phyloP scores from a whole-genome alignment of 345 rosid genomes.

The Brassica carinata region DNA sequence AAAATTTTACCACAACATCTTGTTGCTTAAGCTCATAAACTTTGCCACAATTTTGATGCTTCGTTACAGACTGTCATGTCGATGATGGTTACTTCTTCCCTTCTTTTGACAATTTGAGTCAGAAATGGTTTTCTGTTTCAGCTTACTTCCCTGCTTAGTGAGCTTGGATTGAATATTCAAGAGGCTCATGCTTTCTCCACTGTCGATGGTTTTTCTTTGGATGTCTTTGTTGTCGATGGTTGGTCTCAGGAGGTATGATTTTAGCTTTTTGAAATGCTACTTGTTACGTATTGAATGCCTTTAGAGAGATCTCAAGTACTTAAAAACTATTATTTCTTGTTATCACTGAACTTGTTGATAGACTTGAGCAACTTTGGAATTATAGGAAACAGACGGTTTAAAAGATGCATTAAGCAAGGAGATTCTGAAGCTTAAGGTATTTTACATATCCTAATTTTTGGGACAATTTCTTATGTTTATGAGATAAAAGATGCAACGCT shows the following conservation, averaged over 20 bases:
- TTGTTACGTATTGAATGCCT: background rate
- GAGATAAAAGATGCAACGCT: constrained; percentile 1
- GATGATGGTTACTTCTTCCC: background rate
- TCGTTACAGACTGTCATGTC: background rate
- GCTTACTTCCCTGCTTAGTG: constrained; percentile 87
- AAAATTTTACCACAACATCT: background rate
- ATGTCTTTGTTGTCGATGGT: constrained; percentile 96
- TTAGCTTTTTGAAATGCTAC: constrained; percentile 3
- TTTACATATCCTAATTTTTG: constrained; percentile 12
- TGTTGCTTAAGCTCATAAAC: background rate
- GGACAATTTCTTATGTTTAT: background rate
- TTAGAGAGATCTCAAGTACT: constrained; percentile 6
- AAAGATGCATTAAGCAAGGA: constrained; percentile 67
- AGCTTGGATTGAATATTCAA: constrained; percentile 88
- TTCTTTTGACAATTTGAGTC: constrained; percentile 24
- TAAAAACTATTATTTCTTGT: constrained; percentile 23
- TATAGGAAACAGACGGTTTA: constrained; percentile 77
- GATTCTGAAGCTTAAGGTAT: constrained; percentile 78
- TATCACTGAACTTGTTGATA: constrained; percentile 21
- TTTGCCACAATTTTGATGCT: background rate
- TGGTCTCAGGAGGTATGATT: constrained; percentile 80
- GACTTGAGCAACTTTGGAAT: constrained; percentile 31
- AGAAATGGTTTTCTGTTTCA: constrained; percentile 41
- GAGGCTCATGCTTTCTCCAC: constrained; percentile 99
- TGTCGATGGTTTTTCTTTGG: constrained; percentile 87